These are phyloP conservation scores for Physaria fendleri DNA, from an alignment of 345 rosid species.

Conservation along the genomic window DNA sequence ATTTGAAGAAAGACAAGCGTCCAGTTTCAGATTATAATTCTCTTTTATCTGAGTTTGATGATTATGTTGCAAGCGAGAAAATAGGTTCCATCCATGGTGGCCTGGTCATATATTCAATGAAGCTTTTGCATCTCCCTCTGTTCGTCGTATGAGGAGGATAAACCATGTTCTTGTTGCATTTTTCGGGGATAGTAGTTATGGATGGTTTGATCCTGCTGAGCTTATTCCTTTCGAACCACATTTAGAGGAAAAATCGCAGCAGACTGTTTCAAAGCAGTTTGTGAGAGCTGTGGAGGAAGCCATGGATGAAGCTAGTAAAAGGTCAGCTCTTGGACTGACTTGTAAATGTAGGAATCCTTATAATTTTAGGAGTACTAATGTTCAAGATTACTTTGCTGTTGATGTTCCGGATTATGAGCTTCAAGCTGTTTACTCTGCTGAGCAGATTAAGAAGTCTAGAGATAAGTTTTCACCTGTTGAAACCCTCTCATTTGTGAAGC, in stretches of 20 bases:
- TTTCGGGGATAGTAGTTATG: constrained; percentile 89
- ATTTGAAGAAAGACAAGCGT: background rate
- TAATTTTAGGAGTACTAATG: constrained; percentile 51
- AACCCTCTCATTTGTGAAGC: constrained; percentile 48
- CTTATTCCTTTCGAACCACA: constrained; percentile 63
- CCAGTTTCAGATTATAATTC: constrained; percentile 32
- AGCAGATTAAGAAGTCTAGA: constrained; percentile 65
- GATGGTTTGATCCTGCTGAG: constrained; percentile 89
- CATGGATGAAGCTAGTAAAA: constrained; percentile 58
- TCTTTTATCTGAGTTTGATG: constrained; percentile 66
- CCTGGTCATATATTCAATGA: constrained; percentile 87
- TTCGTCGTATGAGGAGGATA: constrained; percentile 58
- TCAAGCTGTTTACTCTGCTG: constrained; percentile 49
- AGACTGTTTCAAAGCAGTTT: constrained; percentile 47
- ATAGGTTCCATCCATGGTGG: constrained; percentile 81
- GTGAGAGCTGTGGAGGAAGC: constrained; percentile 87
- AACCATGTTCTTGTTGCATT: constrained; percentile 83
- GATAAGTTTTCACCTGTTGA: constrained; percentile 45
- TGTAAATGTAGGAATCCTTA: constrained; percentile 66
- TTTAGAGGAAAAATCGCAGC: constrained; percentile 65
- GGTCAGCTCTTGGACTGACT: constrained; percentile 63
- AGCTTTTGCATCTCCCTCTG: constrained; percentile 61
- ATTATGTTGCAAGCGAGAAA: constrained; percentile 64
- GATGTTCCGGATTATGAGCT: constrained; percentile 72
- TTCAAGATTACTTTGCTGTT: constrained; percentile 60